phyloP scores from a whole-genome alignment of 306 rosid genomes.

The Corylus heterophylla region DNA sequence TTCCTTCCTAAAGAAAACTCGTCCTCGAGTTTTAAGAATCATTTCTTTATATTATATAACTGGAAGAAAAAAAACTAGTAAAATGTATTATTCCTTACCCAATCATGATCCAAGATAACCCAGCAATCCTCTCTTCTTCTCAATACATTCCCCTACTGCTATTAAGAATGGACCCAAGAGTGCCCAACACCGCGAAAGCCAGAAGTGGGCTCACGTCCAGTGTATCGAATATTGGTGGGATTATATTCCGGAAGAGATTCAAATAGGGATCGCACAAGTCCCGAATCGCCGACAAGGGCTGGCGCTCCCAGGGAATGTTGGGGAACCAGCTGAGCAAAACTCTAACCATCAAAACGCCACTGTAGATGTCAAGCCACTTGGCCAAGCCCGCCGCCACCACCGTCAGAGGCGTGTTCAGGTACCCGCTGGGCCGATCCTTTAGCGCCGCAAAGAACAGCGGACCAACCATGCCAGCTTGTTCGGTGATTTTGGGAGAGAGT shows the following conservation, averaged over 20 bases:
- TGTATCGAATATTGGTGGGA: slow-evolving; percentile 83
- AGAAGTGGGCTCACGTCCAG: slow-evolving; percentile 90
- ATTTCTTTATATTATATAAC: not conserved
- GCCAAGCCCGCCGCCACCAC: slow-evolving; percentile 91
- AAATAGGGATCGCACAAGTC: slow-evolving; percentile 95
- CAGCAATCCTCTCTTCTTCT: slow-evolving; percentile 16
- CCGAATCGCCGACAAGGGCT: slow-evolving; percentile 82
- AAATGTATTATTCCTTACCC: slow-evolving; percentile 17
- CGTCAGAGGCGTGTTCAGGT: slow-evolving; percentile 82
- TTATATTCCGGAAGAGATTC: slow-evolving; percentile 76
- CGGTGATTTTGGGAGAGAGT: slow-evolving; percentile 4
- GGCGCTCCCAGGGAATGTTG: slow-evolving; percentile 90
- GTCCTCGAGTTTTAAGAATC: too few relatives aligned
- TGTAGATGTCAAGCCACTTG: slow-evolving; percentile 93
- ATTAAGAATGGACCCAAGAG: slow-evolving; percentile 66
- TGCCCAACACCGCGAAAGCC: slow-evolving; percentile 86
- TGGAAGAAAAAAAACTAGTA: not conserved
- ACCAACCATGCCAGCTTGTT: slow-evolving; percentile 20
- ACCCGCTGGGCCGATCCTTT: slow-evolving; percentile 39
- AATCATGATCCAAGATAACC: slow-evolving; percentile 7
- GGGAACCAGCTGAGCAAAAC: slow-evolving; percentile 99
- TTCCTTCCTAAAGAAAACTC: too few relatives aligned
- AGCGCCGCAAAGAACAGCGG: slow-evolving; percentile 66
- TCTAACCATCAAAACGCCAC: slow-evolving; percentile 94
- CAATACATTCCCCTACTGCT: slow-evolving; percentile 31